A percentile compares a stretch with the other conserved stretches of the same genome.
Evolutionary conservation across 2,329 filamentous ascomycete species (phyloP).

Genomic region (Didymella segeticola): DNA sequence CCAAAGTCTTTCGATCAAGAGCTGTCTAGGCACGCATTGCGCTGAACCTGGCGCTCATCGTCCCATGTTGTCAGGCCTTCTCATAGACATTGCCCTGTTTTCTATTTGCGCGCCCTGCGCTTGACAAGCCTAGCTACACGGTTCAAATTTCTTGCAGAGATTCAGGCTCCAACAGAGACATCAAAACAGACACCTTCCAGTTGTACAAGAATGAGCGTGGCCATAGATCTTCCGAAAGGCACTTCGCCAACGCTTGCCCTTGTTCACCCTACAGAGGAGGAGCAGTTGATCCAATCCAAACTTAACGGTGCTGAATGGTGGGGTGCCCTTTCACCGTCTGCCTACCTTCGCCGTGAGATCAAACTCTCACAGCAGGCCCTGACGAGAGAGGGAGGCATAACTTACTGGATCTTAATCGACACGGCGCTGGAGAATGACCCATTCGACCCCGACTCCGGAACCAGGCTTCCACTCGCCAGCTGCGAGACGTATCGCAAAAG

Average conservation of each 20-base stretch:
- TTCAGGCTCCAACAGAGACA: too few species aligned
- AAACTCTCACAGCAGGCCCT: conserved; percentile 59
- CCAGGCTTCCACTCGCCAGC: conserved; percentile 59
- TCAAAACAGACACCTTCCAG: background rate
- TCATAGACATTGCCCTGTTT: background rate
- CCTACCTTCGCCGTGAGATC: conserved; percentile 65
- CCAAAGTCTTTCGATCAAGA: too few species aligned
- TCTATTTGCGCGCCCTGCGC: background rate
- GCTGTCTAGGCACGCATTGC: too few species aligned
- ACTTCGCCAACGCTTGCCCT: conserved; percentile 61
- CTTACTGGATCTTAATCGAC: conserved; percentile 67
- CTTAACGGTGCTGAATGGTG: conserved; percentile 65
- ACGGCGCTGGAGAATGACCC: conserved; percentile 42
- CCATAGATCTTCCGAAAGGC: conserved; percentile 53
- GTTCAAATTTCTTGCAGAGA: too few species aligned
- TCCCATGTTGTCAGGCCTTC: too few species aligned
- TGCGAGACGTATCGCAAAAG: conserved; percentile 64
- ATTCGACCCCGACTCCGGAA: conserved; percentile 45
- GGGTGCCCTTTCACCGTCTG: conserved; percentile 60
- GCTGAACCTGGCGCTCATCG: too few species aligned
- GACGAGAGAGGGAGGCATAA: conserved; percentile 62
- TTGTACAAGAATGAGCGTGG: conserved; percentile 32
- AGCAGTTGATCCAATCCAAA: conserved; percentile 59
- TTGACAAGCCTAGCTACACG: background rate
- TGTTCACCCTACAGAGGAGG: conserved; percentile 61